These are phyloP conservation scores for Saitozyma sp. DNA, from an alignment of 768 basidiomycete species.

Conservation along the genomic window DNA sequence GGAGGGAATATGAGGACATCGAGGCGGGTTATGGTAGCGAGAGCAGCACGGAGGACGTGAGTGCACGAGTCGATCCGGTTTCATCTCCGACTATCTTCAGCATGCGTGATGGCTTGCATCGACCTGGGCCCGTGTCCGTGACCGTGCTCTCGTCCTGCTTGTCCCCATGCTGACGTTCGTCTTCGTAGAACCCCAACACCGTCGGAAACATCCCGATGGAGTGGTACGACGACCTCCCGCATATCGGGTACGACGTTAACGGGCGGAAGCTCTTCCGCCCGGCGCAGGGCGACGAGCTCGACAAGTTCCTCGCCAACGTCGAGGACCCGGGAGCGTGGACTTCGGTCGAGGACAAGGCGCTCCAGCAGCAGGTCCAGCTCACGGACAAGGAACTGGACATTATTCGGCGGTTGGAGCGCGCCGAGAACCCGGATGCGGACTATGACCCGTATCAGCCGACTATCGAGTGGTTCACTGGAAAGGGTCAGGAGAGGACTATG, in stretches of 20 bases:
- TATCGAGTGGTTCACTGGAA: conserved; percentile 94
- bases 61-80: conserved; percentile 12
- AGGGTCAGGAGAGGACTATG: conserved; percentile 92
- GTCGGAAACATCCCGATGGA: conserved; percentile 93
- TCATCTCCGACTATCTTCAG: neutral
- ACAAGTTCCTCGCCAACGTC: conserved; percentile 90
- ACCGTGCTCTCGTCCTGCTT: neutral
- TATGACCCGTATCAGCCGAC: conserved; percentile 94
- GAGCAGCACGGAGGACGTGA: conserved; percentile 54
- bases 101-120: too few species aligned
- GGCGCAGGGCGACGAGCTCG: conserved; percentile 91
- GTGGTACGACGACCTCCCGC: conserved; percentile 99
- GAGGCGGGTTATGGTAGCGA: conserved; percentile 55
- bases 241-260: conserved; percentile 93
- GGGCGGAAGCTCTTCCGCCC: conserved; percentile 92
- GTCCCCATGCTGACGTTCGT: neutral
- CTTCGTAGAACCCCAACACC: conserved; percentile 78
- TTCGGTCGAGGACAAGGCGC: conserved; percentile 83
- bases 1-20: conserved; percentile 52
- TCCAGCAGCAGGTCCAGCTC: conserved; percentile 80
- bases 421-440: conserved; percentile 83
- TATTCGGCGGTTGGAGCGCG: conserved; percentile 82
- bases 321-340: conserved; percentile 93
- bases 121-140: too few species aligned
- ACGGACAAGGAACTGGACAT: conserved; percentile 90